Evolutionary conservation across 2,329 filamentous ascomycete genomes (phyloP), one percentile per base, ranked within the genome.

Genomic region (Paraconiothyrium sp.): DNA sequence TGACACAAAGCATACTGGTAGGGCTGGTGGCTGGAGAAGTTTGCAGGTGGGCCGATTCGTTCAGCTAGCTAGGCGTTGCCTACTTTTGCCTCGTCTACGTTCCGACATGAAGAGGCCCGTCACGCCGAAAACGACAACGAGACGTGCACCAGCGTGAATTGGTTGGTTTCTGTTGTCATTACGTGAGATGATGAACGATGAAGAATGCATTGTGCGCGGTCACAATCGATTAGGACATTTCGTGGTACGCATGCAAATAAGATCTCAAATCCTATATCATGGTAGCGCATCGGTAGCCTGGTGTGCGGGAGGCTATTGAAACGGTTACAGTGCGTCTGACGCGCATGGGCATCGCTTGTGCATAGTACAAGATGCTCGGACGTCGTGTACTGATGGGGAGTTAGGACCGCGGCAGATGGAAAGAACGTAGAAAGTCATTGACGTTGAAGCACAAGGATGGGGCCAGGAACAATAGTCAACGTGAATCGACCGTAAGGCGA

Each of bases 281-380:
- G 22, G 35, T 20, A 32, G 22, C 41, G 44, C 14, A 37, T 51
- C 55, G 27, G 39, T 22, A 22, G 34, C 60, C 58, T 54, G 39
- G 46, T 57, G 35, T 13, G 24, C 51, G 39, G 54, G 54, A 44
- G 30, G 35, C 47, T 46, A 46, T 44, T 51, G 54, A 54, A 47
- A 65, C 55, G 30, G 57, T 59, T 57, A 61, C 60, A 63, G 43
- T 59, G 50, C 49, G 27, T 54, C 57, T 60, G 37, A 58, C 46
- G 20, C 44, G 50, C 32, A 56, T 51, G 20, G 35, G 41, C 32
- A 44, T 54, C 30, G 35, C 32, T 46, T 22, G n/a, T 39, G 41
- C 16, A 48, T 54, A 30, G 13, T 44, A 54, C 55, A 4, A 48
- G 16, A 27, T 54, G 41, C 56, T 60, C 32, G 52, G 39, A 49